Conservation (phyloP, 352 stramenopile species). For the Phytophthora boehmeriae region DNA sequence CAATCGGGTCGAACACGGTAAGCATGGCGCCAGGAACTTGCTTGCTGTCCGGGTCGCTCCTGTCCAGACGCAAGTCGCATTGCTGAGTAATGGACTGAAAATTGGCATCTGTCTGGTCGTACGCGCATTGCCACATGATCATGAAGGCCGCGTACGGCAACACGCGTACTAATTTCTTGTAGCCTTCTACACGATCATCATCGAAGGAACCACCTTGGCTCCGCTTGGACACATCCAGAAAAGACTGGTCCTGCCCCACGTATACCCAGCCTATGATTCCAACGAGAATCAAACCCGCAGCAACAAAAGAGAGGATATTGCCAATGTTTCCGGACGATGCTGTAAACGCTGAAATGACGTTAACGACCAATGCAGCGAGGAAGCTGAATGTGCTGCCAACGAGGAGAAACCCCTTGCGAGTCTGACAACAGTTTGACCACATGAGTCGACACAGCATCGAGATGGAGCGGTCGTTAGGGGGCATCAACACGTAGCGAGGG, state of each 20-base stretch:
- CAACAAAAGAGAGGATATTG: constrained; percentile 42
- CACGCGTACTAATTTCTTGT: constrained; percentile 45
- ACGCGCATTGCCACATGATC: constrained; percentile 59
- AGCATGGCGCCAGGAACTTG: constrained; percentile 55
- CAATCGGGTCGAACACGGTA: constrained; percentile 44
- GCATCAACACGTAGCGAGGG: constrained; percentile 47
- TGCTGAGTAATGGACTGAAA: constrained; percentile 68
- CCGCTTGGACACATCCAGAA: constrained; percentile 37
- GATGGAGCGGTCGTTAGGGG: constrained; percentile 36
- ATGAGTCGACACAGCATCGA: constrained; percentile 41
- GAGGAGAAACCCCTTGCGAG: constrained; percentile 26
- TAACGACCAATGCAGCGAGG: constrained; percentile 41
- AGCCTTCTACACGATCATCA: constrained; percentile 38
- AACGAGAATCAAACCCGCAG: constrained; percentile 13
- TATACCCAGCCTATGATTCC: constrained; percentile 38
- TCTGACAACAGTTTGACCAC: constrained; percentile 15
- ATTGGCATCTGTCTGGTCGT: constrained; percentile 65
- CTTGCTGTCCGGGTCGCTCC: constrained; percentile 24
- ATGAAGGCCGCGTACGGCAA: constrained; percentile 51
- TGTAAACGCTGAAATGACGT: constrained; percentile 51
- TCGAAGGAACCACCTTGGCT: constrained; percentile 38
- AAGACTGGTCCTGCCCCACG: constrained; percentile 30
- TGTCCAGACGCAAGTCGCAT: constrained; percentile 48
- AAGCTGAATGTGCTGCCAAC: constrained; percentile 34
- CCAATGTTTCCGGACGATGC: constrained; percentile 20